Percentiles rank a stretch among this genome's conserved stretches.
Conservation (phyloP, 306 rosid genomes). For the Cucumis melo region DNA sequence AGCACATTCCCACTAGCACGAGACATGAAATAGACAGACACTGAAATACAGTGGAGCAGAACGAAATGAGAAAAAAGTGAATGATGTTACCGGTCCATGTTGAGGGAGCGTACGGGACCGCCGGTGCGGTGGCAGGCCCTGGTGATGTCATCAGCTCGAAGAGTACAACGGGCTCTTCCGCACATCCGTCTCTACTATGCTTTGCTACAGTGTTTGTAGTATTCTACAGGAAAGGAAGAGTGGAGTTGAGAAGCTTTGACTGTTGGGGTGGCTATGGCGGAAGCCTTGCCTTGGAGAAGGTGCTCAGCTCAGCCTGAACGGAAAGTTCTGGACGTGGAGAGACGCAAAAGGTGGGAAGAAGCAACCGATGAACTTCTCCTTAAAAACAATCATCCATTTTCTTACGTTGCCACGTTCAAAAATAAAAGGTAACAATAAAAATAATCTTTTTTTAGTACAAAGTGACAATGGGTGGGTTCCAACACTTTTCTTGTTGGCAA, state of each 20-base stretch:
- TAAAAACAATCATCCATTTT: too few species aligned
- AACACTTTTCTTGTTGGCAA: too few species aligned
- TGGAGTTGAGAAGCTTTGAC: not conserved
- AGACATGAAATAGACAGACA: not conserved
- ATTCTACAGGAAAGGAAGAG: not conserved
- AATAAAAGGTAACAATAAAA: too few species aligned
- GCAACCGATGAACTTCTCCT: not conserved
- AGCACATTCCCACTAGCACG: not conserved
- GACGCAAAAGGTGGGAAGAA: not conserved
- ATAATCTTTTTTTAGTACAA: too few species aligned
- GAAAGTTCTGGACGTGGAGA: not conserved
- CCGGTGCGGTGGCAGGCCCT: conserved; percentile 51
- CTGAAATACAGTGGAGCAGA: not conserved
- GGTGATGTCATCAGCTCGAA: conserved; percentile 48
- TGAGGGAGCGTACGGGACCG: conserved; percentile 27
- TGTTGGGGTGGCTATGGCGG: not conserved
- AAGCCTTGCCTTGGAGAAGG: not conserved
- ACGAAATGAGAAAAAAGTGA: not conserved
- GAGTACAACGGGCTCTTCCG: conserved; percentile 62
- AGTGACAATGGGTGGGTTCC: too few species aligned
- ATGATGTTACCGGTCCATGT: conserved; percentile 39
- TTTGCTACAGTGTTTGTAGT: not conserved
- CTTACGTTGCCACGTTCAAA: too few species aligned
- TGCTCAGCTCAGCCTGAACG: not conserved
- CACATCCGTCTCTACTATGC: conserved; percentile 31